Base-by-base conservation (phyloP, 1,139 yeast species). In the Suhomyces terraborum region DNA sequence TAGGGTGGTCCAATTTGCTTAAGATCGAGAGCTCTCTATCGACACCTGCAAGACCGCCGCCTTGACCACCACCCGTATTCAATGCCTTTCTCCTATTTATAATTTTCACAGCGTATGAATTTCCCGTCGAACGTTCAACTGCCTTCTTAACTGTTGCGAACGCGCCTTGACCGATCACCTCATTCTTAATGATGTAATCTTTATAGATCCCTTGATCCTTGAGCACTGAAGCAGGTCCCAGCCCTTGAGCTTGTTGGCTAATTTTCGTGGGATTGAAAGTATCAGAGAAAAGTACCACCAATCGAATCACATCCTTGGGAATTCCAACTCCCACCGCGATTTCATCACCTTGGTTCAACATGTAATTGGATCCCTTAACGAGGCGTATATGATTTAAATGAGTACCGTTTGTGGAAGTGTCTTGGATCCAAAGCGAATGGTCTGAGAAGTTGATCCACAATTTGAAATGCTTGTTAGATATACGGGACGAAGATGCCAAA, bases 81-180 rank as follows among this genome's bases (percentile, higher is more conserved):
- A 84, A 68, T 18, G 94, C 85, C 55, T 88, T 88, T 44, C 88
- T 73, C 56, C 91, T 81, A 48, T 84, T 83, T 35, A 93, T 89
- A 48, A 93, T 88, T 59, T 93, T 93, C 19, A 88, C 95, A 0
- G 98, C 98, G 60, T 71, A 89, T 2, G 89, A 76, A 50, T 84
- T 80, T 8, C 98, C 97, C 0, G 96, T 82, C 6, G 80, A 64
- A 44, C 97, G 73, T 54, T 89, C 94, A 0, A 91, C 80, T 2
- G 95, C 97, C 58, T 88, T 88, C 52, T 88, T 84, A 16, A 93
- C 98, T 1, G 91, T 85, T 3, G 98, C 98, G 74, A 93, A 93
- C 5, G 98, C 98, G 7, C 98, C 98, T 53, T 88, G 94, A 1
- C 98, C 98, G 3, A 93, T 84, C 5, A 87, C 82, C 53, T 86